phyloP scores from a whole-genome alignment of 139 green algal genomes.

The Pycnococcus provasolii region DNA sequence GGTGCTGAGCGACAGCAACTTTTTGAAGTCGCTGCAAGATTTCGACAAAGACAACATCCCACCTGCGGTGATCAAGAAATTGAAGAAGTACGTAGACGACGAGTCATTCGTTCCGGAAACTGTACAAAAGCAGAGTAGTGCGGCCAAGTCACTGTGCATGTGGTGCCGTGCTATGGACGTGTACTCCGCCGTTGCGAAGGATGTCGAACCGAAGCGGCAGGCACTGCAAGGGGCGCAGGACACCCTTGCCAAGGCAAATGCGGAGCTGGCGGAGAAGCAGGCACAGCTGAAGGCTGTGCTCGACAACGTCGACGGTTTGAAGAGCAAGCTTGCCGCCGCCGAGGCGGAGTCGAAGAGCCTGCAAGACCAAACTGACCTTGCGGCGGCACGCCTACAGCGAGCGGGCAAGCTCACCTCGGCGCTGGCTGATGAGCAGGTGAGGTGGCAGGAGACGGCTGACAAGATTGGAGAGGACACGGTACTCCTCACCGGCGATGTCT shows the following conservation, averaged over 20 bases:
- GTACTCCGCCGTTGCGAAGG: constrained; percentile 50
- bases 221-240: constrained; percentile 52
- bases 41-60: constrained; percentile 46
- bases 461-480: constrained; percentile 38
- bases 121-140: constrained; percentile 59
- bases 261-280: constrained; percentile 62
- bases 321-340: constrained; percentile 45
- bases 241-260: constrained; percentile 49
- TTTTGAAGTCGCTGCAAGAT: constrained; percentile 59
- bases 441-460: constrained; percentile 56
- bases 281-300: constrained; percentile 46
- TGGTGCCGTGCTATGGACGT: constrained; percentile 71
- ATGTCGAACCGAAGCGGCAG: constrained; percentile 60
- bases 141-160: constrained; percentile 71
- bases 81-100: constrained; percentile 52
- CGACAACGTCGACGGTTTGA: constrained; percentile 44
- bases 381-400: constrained; percentile 47
- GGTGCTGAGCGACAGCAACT: constrained; percentile 52
- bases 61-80: constrained; percentile 28
- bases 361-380: constrained; percentile 55
- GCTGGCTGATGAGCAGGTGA: constrained; percentile 64
- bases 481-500: constrained; percentile 64
- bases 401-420: constrained; percentile 65
- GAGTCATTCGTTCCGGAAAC: constrained; percentile 51
- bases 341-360: constrained; percentile 58